Evolutionary conservation across 1,139 yeast species (phyloP), one percentile per base, ranked within the genome.

Genomic region (Geotrichum aggregatum): DNA sequence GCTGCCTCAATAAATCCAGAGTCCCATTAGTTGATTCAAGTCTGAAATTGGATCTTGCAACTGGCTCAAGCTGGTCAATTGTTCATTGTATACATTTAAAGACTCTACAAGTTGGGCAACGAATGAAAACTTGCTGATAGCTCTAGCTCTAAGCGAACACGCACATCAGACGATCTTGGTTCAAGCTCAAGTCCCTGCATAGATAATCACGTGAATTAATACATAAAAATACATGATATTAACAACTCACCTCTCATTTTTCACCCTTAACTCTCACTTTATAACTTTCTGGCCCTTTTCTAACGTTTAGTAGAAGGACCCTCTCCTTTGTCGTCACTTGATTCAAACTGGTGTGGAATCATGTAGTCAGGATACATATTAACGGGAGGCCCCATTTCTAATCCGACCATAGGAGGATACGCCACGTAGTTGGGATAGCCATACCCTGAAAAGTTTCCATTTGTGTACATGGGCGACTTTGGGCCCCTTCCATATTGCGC

Each of bases 361-460:
- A 18, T 38, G 26, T 43, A 43, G 6, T 49, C 52, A 13, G 48
- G 30, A 49, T 43, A 49, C 28, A 24, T 24, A 11, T 14, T 24
- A 10, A 19, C 26, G 21, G 39, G 35, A 8, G 46, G 24, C 16
- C 21, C 11, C 19, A 49, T 22, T 24, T 46, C 41, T 13, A 48
- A 28, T 11, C 45, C 41, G 21, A 28, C 48, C 19, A 38, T 24
- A 11, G 54, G 33, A 13, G 54, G 47, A 19, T 51, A 51, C 14
- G 43, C 42, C 30, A 46, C 34, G 33, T 34, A 50, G 26, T 44
- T 44, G 10, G 47, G 34, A 31, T 51, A 41, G 4, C 49, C 49
- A 36, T 51, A 47, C 7, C 47, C 44, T 16, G 50, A 22, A 39
- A 42, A 51, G n/a, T 47, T 47, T n/a, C 38, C 34, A 18, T 31